A percentile compares a stretch with the other conserved stretches of the same genome.
phyloP scores from a whole-genome alignment of 768 basidiomycete genomes.

The Tricholoma flavovirens region DNA sequence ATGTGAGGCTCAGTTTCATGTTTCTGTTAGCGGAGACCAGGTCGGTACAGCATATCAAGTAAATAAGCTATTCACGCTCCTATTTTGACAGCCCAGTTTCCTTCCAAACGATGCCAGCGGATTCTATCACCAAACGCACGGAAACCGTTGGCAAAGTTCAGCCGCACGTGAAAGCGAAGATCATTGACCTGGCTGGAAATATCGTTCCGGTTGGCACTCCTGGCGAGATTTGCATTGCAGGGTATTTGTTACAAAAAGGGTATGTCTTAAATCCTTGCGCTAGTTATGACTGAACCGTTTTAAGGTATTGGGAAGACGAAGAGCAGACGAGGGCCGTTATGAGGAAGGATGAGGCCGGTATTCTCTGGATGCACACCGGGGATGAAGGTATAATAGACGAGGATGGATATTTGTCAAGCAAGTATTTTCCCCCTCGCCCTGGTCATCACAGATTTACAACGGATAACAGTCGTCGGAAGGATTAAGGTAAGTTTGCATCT shows the following conservation, averaged over 20 bases:
- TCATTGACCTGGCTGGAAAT: slow-evolving; percentile 53
- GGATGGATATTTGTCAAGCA: slow-evolving; percentile 72
- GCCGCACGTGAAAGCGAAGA: slow-evolving; percentile 74
- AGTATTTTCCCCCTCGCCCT: slow-evolving; percentile 16
- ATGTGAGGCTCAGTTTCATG: slow-evolving; percentile 4
- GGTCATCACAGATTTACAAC: neutral
- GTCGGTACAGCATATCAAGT: slow-evolving; percentile 20
- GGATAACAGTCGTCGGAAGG: slow-evolving; percentile 60
- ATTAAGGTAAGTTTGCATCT: slow-evolving; percentile 53
- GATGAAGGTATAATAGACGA: slow-evolving; percentile 79
- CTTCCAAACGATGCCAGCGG: slow-evolving; percentile 69
- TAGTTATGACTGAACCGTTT: neutral
- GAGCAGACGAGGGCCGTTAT: slow-evolving; percentile 60
- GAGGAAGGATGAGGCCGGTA: slow-evolving; percentile 47
- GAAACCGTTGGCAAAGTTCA: slow-evolving; percentile 77
- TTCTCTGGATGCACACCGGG: slow-evolving; percentile 79
- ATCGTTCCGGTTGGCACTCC: slow-evolving; percentile 67
- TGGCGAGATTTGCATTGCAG: slow-evolving; percentile 69
- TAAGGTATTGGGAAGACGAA: slow-evolving; percentile 72
- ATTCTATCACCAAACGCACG: slow-evolving; percentile 67
- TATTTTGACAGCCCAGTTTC: slow-evolving; percentile 58
- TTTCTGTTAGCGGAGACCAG: slow-evolving; percentile 60
- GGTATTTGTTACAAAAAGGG: slow-evolving; percentile 81
- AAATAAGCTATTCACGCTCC: neutral
- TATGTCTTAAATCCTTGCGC: slow-evolving; percentile 21